phyloP scores from a whole-genome alignment of 192 early-diverging fungal species.

The Entophlyctis luteolus region DNA sequence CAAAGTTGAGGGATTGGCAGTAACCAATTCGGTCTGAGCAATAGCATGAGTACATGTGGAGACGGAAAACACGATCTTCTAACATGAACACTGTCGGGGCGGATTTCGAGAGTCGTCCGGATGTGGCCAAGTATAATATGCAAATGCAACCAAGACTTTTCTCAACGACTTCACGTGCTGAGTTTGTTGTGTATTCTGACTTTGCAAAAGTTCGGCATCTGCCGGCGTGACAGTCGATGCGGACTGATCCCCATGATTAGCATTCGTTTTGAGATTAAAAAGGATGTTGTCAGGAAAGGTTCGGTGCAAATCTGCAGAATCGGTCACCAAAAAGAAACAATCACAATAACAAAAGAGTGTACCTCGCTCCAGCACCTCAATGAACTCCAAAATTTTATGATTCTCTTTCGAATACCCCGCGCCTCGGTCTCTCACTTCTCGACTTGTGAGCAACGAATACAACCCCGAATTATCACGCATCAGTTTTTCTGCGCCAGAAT shows the following conservation, averaged over 20 bases:
- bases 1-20: constrained; percentile 79
- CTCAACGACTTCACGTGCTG: constrained; percentile 51
- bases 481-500: constrained; percentile 58
- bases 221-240: neutral
- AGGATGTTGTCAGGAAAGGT: constrained; percentile 75
- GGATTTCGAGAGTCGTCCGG: constrained; percentile 26
- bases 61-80: neutral
- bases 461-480: constrained; percentile 52
- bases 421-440: constrained; percentile 36
- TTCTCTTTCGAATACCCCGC: constrained; percentile 40
- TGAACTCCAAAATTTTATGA: constrained; percentile 56
- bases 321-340: neutral
- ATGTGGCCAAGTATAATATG: constrained; percentile 58
- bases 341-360: neutral
- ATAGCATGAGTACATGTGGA: neutral
- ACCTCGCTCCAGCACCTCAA: constrained; percentile 68
- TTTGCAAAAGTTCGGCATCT: neutral
- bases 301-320: constrained; percentile 61
- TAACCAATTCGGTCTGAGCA: constrained; percentile 63
- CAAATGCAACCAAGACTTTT: constrained; percentile 68
- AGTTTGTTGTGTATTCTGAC: constrained; percentile 18
- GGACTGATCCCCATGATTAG: neutral
- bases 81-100: constrained; percentile 32
- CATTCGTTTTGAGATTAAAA: constrained; percentile 39
- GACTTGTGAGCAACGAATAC: constrained; percentile 46